These are phyloP conservation scores for Macaranga tanarius DNA, from an alignment of 441 rosid species.

Conservation along the genomic window DNA sequence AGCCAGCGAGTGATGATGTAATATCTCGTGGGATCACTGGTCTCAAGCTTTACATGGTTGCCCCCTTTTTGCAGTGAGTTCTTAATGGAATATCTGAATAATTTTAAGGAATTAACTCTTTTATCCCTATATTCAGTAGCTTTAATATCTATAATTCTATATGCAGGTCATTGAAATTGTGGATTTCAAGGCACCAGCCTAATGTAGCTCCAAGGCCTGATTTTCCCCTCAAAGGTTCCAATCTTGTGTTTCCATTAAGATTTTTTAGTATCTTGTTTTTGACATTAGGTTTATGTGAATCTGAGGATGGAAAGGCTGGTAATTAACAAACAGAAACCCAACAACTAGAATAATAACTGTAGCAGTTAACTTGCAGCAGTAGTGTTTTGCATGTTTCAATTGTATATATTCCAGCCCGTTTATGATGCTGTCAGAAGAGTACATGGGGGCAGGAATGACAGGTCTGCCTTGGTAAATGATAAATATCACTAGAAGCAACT, in stretches of 20 bases:
- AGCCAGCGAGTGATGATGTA: slow-evolving; percentile 66
- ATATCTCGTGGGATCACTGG: slow-evolving; percentile 86
- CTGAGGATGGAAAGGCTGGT: not conserved
- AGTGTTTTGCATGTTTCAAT: not conserved
- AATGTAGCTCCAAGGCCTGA: slow-evolving; percentile 58
- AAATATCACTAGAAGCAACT: not conserved
- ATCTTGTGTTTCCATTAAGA: not conserved
- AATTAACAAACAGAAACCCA: not conserved
- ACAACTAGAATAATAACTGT: not conserved
- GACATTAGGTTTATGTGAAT: slow-evolving; percentile 4
- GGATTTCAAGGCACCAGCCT: slow-evolving; percentile 68
- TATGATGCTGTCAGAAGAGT: not conserved
- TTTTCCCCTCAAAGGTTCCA: slow-evolving; percentile 65
- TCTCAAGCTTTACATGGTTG: slow-evolving; percentile 93
- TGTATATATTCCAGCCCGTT: not conserved
- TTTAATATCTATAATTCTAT: slow-evolving; percentile 12
- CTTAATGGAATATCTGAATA: slow-evolving; percentile 8
- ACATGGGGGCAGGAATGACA: not conserved
- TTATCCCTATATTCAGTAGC: slow-evolving; percentile 13
- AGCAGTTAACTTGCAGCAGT: not conserved
- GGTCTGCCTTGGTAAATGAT: too few relatives aligned
- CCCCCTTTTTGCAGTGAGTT: slow-evolving; percentile 88
- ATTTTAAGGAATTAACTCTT: not conserved
- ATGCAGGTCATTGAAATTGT: slow-evolving; percentile 67
- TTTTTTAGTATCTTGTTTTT: not conserved